phyloP scores from a whole-genome alignment of 208 protist species.

The Crithidia expoeki region DNA sequence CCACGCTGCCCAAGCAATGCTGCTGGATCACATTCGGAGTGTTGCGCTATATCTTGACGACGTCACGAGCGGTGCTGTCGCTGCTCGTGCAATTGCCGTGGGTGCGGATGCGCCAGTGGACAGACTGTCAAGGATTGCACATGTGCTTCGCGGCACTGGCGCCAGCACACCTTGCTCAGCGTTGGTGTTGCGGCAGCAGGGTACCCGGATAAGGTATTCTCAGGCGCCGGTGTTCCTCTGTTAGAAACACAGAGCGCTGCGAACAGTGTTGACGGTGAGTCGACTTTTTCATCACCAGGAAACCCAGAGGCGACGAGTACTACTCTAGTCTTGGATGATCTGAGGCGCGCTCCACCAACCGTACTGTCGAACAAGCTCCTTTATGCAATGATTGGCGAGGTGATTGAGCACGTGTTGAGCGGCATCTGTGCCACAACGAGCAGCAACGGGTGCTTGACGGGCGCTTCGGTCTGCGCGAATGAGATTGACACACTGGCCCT shows the following conservation, averaged over 20 bases:
- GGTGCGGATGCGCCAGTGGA: not conserved
- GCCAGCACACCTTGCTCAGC: conserved; percentile 16
- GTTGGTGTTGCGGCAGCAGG: conserved; percentile 5
- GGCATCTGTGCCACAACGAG: not conserved
- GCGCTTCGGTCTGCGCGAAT: not conserved
- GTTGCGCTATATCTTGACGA: conserved; percentile 42
- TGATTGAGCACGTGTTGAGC: conserved; percentile 20
- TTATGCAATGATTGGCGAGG: conserved; percentile 30
- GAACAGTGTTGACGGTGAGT: not conserved
- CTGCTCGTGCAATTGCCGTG: not conserved
- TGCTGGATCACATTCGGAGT: conserved; percentile 45
- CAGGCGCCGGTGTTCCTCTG: not conserved
- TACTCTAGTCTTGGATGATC: conserved; percentile 21
- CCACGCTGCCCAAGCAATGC: conserved; percentile 37
- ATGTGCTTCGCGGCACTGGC: conserved; percentile 26
- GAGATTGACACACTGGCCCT: conserved; percentile 24
- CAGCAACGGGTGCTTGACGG: not conserved
- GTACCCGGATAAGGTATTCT: not conserved
- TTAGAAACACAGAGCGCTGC: not conserved
- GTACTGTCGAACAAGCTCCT: conserved; percentile 31
- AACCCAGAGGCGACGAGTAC: not conserved
- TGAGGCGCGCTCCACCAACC: conserved; percentile 8
- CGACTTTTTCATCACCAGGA: not conserved
- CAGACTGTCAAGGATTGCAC: not conserved
- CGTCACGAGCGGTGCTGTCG: not conserved